Evolutionary conservation across 2,329 filamentous ascomycete species (phyloP).

Genomic region (Cordyceps farinosa): DNA sequence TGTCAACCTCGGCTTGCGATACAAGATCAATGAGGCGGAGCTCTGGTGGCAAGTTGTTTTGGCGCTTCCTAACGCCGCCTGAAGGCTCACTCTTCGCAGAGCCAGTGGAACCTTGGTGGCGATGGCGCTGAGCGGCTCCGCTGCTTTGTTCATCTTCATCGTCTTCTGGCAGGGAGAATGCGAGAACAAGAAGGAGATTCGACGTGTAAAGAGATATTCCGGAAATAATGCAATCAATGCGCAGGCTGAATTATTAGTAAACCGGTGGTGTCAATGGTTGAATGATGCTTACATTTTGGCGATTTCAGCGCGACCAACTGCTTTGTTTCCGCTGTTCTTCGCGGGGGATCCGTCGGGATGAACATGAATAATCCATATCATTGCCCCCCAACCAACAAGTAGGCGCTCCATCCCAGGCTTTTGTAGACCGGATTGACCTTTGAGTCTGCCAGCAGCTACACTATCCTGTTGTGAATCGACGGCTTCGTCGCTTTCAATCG

Average conservation of each 20-base stretch:
- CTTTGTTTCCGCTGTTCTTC: constrained; percentile 38
- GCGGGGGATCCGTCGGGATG: constrained; percentile 58
- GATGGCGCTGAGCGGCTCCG: constrained; percentile 39
- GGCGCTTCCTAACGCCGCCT: constrained; percentile 65
- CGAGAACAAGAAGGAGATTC: constrained; percentile 83
- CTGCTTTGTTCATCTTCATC: constrained; percentile 32
- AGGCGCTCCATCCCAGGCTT: constrained; percentile 66
- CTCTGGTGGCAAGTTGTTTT: constrained; percentile 81
- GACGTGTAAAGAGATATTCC: constrained; percentile 96
- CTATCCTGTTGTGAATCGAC: constrained; percentile 31
- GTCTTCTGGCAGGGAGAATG: constrained; percentile 74
- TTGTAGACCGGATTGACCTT: constrained; percentile 45
- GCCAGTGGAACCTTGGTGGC: constrained; percentile 36
- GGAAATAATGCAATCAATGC: constrained; percentile 96
- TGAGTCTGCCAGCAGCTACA: constrained; percentile 44
- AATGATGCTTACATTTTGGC: constrained; percentile 71
- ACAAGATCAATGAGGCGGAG: constrained; percentile 85
- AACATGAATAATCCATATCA: constrained; percentile 92
- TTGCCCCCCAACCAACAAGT: constrained; percentile 92
- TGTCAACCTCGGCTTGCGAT: constrained; percentile 82
- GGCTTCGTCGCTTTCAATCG: constrained; percentile 70
- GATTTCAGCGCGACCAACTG: constrained; percentile 76
- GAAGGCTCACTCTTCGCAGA: constrained; percentile 56
- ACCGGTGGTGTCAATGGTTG: not conserved
- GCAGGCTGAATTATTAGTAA: constrained; percentile 57